Conservation (phyloP, 2,329 filamentous ascomycete species). For the Aspergillus persii region DNA sequence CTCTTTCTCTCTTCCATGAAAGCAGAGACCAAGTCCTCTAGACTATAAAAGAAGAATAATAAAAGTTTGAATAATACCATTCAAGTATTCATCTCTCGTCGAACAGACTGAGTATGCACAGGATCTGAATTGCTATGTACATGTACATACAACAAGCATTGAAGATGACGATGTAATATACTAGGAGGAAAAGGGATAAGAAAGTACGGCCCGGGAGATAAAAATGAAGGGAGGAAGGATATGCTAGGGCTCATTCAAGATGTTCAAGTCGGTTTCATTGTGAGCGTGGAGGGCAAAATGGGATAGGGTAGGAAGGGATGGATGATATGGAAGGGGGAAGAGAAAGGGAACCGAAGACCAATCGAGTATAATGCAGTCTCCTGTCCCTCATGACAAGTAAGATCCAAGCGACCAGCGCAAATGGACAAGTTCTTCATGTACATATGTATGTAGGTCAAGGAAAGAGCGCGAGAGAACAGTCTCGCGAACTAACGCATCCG, state of each 20-base stretch:
- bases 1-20: too few relatives aligned
- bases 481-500: slow-evolving; percentile 4
- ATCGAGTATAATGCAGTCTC: too few relatives aligned
- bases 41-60: too few relatives aligned
- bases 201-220: too few relatives aligned
- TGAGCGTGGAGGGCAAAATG: too few relatives aligned
- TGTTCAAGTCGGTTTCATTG: too few relatives aligned
- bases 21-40: too few relatives aligned
- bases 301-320: too few relatives aligned
- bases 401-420: not conserved
- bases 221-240: not conserved
- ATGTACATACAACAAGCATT: not conserved
- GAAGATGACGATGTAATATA: not conserved
- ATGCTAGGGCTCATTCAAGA: too few relatives aligned
- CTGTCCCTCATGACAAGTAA: not conserved
- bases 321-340: too few relatives aligned
- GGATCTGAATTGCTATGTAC: not conserved
- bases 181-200: not conserved
- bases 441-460: not conserved
- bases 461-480: not conserved
- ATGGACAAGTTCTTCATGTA: too few relatives aligned
- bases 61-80: not conserved
- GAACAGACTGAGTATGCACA: not conserved
- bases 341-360: too few relatives aligned
- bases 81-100: not conserved